Evolutionary conservation across 352 stramenopile species (phyloP), one percentile per base, ranked within the genome.

Genomic region (Globisporangium radiosum): DNA sequence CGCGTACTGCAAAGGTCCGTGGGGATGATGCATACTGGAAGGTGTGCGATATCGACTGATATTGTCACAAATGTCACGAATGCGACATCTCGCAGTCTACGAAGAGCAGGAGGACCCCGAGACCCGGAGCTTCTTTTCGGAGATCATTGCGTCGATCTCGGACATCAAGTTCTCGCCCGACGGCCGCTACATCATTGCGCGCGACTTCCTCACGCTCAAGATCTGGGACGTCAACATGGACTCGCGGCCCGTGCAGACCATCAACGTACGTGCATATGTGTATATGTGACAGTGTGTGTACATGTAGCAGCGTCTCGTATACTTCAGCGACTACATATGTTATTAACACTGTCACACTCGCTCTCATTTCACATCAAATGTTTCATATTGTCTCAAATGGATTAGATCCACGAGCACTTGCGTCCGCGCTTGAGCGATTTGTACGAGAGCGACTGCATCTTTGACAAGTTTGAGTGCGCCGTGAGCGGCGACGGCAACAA

Each of bases 211-310:
- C 44, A 97, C 92, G 42, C 71, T 98, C 53, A 98, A 98, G 72
- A 76, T 98, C 57, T 99, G 95, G 95, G 95, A 99, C 66, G 76
- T 97, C 54, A 96, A 97, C 71, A 98, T 97, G 92, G 88, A 97
- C 68, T 78, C 72, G 7, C 72, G 77, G n/a, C 95, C 95, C 4
- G 85, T 98, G 43, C 79, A 95, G 62, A 97, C 87, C 40, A 96
- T 98, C 60, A 88, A 90, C 60, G 85, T 98, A 71, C 62, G 81
- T 72, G 6, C 15, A 14, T 13, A 1, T 49, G 45, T 25, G 14
- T 19, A 4, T 19, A 39, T 13, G 17, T 9, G 2, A 19, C 11
- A 51, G 5, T 9, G 19, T 10, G 15, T 5, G 7, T 25, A 37
- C 7, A 39, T 1, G n/a, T 50, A n/a, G 38, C 25, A 54, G 14